Base-by-base conservation (phyloP, 371 early-diverging fungal species). In the Funneliformis caledonium region DNA sequence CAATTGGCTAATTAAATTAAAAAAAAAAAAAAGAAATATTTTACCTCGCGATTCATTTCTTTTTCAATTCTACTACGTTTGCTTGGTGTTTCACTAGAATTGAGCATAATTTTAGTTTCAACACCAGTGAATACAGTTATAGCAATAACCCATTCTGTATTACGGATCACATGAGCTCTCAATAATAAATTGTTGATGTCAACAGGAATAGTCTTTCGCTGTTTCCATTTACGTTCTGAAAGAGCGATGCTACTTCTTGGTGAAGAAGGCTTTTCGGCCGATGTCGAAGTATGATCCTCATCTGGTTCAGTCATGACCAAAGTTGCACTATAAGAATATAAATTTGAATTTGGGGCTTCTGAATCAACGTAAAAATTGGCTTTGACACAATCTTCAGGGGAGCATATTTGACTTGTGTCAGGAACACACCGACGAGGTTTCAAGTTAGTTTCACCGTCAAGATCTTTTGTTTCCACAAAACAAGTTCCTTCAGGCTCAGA, bases 391-490 rank as follows among this genome's bases (percentile, higher is more conserved):
- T 93, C 93, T n/a, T 85, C 83, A 12, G 93, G 89, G 0, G 90
- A 88, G 60, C 90, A 88, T 65, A 93, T 85, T 80, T 92, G 86
- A 16, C 87, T 84, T 0, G 92, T 90, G 42, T 94, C 93, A 14
- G 86, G 86, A n/a, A 94, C 59, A 37, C 92, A 84, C n/a, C 85
- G 82, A 26, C 95, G 89, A 37, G 93, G 88, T 86, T 98, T 98
- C 22, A 98, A 87, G 83, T 98, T 97, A 22, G 96, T 96, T 85
- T 99, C 99, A 26, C 99, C 99, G 85, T 99, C 98, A 68, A 99
- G 84, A 84, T 96, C 96, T 82, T 95, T 95, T 6, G 98, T 98
- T 83, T 98, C 98, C 19, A 98, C 91, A 86, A 91, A 98, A 83
- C 95, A 96, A 14, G 92, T 81, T 2, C 91, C 92, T 67, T 90